These are phyloP conservation scores for Vairimorpha apis DNA, from an alignment of 371 early-diverging fungal species.

Conservation along the genomic window DNA sequence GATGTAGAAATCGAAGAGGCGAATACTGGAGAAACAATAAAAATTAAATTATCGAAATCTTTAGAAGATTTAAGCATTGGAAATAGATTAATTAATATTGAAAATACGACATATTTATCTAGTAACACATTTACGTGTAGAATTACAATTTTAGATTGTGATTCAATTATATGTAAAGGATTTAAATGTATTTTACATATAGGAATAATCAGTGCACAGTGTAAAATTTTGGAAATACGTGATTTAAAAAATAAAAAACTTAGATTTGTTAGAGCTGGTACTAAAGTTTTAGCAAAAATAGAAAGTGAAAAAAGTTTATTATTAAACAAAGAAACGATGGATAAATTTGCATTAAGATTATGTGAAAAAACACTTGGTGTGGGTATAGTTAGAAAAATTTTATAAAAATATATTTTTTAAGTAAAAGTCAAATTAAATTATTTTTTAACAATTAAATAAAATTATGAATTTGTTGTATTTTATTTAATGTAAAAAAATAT, in stretches of 20 bases:
- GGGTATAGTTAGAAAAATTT: slow-evolving; percentile 59
- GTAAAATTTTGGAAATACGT: slow-evolving; percentile 56
- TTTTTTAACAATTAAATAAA: not conserved
- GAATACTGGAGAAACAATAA: slow-evolving; percentile 57
- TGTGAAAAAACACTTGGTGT: slow-evolving; percentile 62
- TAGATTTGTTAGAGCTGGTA: slow-evolving; percentile 55
- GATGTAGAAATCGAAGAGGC: slow-evolving; percentile 60
- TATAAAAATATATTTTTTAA: slow-evolving; percentile 46
- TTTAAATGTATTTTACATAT: slow-evolving; percentile 62
- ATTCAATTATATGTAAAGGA: slow-evolving; percentile 58
- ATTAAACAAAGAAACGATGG: slow-evolving; percentile 42
- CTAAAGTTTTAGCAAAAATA: slow-evolving; percentile 58
- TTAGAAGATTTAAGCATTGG: slow-evolving; percentile 59
- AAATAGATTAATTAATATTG: slow-evolving; percentile 33
- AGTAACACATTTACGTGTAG: slow-evolving; percentile 55
- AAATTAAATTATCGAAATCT: slow-evolving; percentile 55
- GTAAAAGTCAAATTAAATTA: not conserved
- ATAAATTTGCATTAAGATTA: slow-evolving; percentile 61
- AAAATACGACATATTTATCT: slow-evolving; percentile 26
- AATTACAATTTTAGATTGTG: slow-evolving; percentile 57
- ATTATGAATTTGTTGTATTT: not conserved
- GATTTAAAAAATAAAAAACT: slow-evolving; percentile 59
- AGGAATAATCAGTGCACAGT: slow-evolving; percentile 38
- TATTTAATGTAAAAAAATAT: not conserved
- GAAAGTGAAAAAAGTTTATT: slow-evolving; percentile 34